Base-by-base conservation (phyloP, 106 monocot genomes). In the Allium sativum region DNA sequence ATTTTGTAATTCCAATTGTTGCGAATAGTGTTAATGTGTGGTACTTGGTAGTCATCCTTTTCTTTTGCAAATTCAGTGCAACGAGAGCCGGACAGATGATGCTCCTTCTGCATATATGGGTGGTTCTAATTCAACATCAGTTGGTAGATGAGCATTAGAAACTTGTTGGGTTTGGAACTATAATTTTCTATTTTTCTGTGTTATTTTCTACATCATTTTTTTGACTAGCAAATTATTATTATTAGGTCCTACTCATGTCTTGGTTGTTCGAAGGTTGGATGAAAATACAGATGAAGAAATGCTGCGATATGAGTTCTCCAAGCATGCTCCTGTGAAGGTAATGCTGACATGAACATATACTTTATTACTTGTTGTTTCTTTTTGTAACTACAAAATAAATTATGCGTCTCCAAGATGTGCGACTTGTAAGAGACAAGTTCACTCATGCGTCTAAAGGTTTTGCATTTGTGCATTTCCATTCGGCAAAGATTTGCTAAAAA, bases 231-330 rank as follows among this genome's bases (percentile, higher is more conserved):
- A 1, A 16, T 45, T 42, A 17, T n/a, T n/a, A n/a, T 89, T 81
- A 89, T 94, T 59, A 65, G n/a, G n/a, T n/a, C n/a, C n/a, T n/a
- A n/a, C n/a, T n/a, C n/a, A n/a, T n/a, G n/a, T n/a, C n/a, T n/a
- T 93, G 46, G 93, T 93, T 66, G 83, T 93, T 15, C 93, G 93
- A 54, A 89, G 93, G 18, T 69, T 93, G 61, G 93, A 89, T 83
- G 93, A 93, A 75, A 93, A 93, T 77, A 89, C 93, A 73, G 93
- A 93, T 78, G 93, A 93, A 66, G 93, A 93, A 71, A 86, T 93
- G 93, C 82, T 93, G 51, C 85, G 93, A 3, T 93, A 93, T 56
- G 93, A 93, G 52, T 93, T 89, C 62, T 72, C 93, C 50, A 93
- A 93, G 76, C 85, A 93, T 83, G 85, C 89, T 77, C 82, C 93